A percentile compares a stretch with the other conserved stretches of the same genome.
phyloP scores from a whole-genome alignment of 1,284 basidiomycete species.

The Spongispora temasekensis region DNA sequence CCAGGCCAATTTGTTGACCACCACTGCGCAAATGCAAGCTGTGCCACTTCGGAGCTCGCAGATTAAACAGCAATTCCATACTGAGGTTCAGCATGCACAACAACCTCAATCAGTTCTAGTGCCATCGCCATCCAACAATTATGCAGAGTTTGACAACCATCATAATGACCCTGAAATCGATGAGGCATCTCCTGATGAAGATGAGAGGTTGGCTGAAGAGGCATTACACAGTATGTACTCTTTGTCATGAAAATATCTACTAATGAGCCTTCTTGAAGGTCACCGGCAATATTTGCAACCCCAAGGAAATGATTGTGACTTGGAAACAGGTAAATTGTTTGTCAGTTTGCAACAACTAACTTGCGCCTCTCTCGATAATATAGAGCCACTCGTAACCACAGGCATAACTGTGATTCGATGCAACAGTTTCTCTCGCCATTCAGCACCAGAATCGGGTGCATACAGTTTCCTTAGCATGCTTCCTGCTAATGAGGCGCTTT shows the following conservation, averaged over 20 bases:
- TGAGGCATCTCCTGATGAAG: background rate
- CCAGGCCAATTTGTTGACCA: background rate
- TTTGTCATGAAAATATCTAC: background rate
- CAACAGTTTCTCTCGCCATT: background rate
- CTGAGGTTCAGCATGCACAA: background rate
- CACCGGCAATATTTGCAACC: background rate
- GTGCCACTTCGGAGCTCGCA: background rate
- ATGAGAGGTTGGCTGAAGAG: background rate
- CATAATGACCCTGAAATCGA: background rate
- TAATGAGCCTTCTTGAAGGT: background rate
- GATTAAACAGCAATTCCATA: background rate
- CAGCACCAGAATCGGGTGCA: background rate
- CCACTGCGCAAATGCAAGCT: background rate
- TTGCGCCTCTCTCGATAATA: background rate
- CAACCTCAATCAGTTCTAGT: background rate
- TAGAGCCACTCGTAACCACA: background rate
- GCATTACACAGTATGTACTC: background rate
- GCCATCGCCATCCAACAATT: background rate
- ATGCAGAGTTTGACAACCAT: background rate
- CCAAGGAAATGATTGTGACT: background rate
- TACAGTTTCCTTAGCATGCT: background rate
- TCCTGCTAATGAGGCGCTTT: background rate
- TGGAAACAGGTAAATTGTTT: no score
- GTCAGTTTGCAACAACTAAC: background rate
- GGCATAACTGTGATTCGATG: background rate